phyloP scores from a whole-genome alignment of 2,329 filamentous ascomycete species.

The Arthrobotrys entomopaga region DNA sequence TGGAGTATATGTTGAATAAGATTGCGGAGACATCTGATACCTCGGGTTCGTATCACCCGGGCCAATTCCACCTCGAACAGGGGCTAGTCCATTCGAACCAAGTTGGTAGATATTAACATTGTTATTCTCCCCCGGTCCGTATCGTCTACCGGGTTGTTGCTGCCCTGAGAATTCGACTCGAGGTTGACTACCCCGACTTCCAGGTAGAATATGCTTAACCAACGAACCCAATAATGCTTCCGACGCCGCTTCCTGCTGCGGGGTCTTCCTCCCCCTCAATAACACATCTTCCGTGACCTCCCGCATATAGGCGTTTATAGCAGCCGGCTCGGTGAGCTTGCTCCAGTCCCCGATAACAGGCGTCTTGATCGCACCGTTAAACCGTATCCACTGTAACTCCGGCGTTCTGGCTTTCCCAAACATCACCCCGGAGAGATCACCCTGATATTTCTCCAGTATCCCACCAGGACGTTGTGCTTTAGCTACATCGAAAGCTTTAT shows the following conservation, averaged over 20 bases:
- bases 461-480: conserved; percentile 1
- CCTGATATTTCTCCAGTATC: conserved; percentile 8
- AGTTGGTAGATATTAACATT: too few species aligned
- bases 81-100: too few species aligned
- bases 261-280: neutral
- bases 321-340: neutral
- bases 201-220: too few species aligned
- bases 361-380: neutral
- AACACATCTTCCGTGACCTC: conserved; percentile 12
- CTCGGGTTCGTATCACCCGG: too few species aligned
- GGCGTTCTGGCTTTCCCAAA: neutral
- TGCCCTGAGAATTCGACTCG: too few species aligned
- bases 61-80: too few species aligned
- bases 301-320: neutral
- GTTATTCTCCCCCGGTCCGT: too few species aligned
- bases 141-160: too few species aligned
- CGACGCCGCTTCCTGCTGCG: neutral
- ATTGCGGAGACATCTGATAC: too few species aligned
- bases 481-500: conserved; percentile 13
- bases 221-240: neutral
- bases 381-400: neutral
- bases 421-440: conserved; percentile 8
- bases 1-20: too few species aligned
- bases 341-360: neutral
- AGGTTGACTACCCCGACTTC: too few species aligned